Base-by-base conservation (phyloP, 352 stramenopile genomes). In the Heterotrichella gracilis region DNA sequence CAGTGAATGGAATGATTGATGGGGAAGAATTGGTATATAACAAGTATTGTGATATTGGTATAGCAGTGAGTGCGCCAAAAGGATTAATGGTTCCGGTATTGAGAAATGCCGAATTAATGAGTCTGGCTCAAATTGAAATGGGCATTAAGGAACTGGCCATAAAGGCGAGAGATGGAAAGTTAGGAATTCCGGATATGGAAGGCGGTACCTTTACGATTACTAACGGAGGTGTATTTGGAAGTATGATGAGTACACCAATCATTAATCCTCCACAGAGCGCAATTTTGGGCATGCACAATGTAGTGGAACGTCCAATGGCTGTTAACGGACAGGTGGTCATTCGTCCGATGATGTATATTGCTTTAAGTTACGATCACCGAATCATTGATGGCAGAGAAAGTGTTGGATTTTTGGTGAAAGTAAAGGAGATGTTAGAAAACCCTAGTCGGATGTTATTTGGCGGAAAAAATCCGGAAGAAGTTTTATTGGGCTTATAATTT, bases 291-390 rank as follows among this genome's bases (percentile, higher is more conserved):
- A 97, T 98, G 92, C 92, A 97, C 79, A 66, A 66, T 82, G 20
- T 82, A 87, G 25, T 74, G 25, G 66, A 76, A 25, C 73, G 64
- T 20, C 32, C 74, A n/a, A 24, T 75, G 24, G 41, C 24, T 23
- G 70, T 78, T 22, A 80, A 66, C 77, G 90, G 90, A 39, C 79
- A 96, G 76, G 84, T 97, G 67, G 87, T 95, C 23, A 87, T 88
- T 3, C 78, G 91, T 42, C 92, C 92, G 24, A 97, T 98, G 89
- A 98, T 98, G 91, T 98, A 97, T 80, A 78, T 98, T 63, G 92
- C 92, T 41, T 82, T 98, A 68, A 97, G 90, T 69, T 98, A 98
- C 79, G 92, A 98, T 82, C 92, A 98, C 82, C 84, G 92, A 69
- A 79, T 98, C 64, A 92, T 97, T 70, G 91, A 97, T 76, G 91